Percentiles rank a stretch among this genome's conserved stretches.
These are phyloP conservation scores for Pseudogymnoascus sp. DNA, from an alignment of 2,329 filamentous ascomycete genomes.

Conservation along the genomic window DNA sequence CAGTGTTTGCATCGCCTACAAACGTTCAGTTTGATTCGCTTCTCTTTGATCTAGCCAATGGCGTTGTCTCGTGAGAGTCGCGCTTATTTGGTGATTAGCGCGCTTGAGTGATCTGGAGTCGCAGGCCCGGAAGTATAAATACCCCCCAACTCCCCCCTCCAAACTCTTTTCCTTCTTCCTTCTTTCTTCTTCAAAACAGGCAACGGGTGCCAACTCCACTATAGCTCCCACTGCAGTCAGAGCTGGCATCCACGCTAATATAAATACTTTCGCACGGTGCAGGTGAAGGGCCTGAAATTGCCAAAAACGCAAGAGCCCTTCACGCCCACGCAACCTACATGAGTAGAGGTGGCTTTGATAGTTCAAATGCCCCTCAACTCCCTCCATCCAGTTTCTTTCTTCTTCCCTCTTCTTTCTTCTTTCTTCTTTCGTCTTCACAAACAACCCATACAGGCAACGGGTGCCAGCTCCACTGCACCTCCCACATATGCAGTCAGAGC, in stretches of 20 bases:
- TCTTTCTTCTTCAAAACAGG: background rate
- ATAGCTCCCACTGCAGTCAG: background rate
- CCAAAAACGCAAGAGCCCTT: slow-evolving; percentile 5
- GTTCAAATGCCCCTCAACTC: background rate
- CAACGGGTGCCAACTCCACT: background rate
- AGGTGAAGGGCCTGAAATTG: slow-evolving; percentile 1
- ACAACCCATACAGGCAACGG: background rate
- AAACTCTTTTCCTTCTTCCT: background rate
- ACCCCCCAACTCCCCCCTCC: background rate
- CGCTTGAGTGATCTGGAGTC: slow-evolving; percentile 2
- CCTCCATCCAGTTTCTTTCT: background rate
- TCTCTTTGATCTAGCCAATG: background rate
- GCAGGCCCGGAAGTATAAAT: background rate
- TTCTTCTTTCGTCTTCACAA: background rate
- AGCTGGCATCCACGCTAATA: background rate
- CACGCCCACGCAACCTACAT: background rate
- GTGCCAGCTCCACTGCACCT: background rate
- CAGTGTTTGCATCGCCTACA: background rate
- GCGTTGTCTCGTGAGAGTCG: slow-evolving; percentile 1
- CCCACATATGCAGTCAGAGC: background rate
- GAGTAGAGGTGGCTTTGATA: background rate
- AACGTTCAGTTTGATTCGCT: background rate
- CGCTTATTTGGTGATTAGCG: slow-evolving; percentile 6
- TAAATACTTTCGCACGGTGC: background rate
- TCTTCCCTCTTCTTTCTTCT: background rate